Conservation (phyloP, 495 filamentous ascomycete species). For the Penicillium coffeae region DNA sequence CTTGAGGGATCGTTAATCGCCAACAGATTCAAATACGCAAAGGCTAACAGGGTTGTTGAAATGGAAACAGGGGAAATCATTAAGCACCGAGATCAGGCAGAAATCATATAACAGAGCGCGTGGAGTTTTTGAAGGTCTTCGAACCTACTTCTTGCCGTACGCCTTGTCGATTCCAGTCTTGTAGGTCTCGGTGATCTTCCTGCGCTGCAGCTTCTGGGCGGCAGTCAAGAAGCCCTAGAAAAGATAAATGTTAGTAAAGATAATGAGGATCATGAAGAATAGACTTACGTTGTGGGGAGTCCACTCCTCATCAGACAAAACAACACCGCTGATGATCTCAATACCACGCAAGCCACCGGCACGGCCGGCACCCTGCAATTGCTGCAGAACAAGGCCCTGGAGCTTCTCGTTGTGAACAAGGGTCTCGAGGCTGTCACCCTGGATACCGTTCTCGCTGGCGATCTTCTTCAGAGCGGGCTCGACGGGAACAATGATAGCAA, state of each 20-base stretch:
- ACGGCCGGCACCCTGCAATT: conserved; percentile 72
- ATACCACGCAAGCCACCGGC: conserved; percentile 75
- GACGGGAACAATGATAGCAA: conserved; percentile 90
- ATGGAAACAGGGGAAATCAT: neutral
- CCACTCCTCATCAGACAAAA: conserved; percentile 95
- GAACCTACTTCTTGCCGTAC: conserved; percentile 44
- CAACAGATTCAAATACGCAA: conserved; percentile 1
- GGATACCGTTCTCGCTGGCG: conserved; percentile 65
- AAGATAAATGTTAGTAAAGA: neutral
- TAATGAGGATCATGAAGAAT: neutral
- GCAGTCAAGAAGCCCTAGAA: conserved; percentile 50
- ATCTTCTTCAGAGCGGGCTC: conserved; percentile 84
- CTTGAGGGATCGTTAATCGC: neutral
- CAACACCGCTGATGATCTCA: conserved; percentile 90
- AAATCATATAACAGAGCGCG: neutral
- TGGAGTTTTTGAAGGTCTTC: neutral
- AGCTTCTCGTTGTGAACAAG: conserved; percentile 83
- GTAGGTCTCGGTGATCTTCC: conserved; percentile 47
- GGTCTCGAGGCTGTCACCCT: conserved; percentile 67
- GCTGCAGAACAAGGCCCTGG: conserved; percentile 70
- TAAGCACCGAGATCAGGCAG: neutral
- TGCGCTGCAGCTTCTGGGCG: conserved; percentile 55
- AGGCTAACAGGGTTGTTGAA: neutral
- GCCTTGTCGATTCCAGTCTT: conserved; percentile 45
- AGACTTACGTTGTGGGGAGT: conserved; percentile 87